Evolutionary conservation across 2,329 filamentous ascomycete genomes (phyloP), one percentile per base, ranked within the genome.

Genomic region (Erysiphe pulchra): DNA sequence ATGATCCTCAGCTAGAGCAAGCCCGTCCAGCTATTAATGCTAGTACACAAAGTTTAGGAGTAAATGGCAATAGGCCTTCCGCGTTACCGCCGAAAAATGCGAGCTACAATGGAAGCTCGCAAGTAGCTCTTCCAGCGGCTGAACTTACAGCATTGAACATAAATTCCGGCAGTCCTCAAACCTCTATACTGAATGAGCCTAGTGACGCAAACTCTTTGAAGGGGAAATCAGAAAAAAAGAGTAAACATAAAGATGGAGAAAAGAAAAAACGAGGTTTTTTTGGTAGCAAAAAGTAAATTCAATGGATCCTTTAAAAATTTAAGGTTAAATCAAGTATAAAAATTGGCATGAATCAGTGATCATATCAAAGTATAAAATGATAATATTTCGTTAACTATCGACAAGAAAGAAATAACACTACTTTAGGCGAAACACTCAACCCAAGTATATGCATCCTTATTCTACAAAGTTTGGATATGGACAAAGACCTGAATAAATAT

Each of bases 231-330:
- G 60, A 63, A 45, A 62, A 63, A 51, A 66, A 70, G 51, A 74
- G 73, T 61, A 75, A 75, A 64, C 40, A 51, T 41, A 50, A 52
- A 41, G 50, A 48, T 24, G 47, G 50, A 53, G 65, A 70, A 53
- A 77, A 77, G 62, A 76, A 75, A 65, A 70, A 65, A 56, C 63
- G 70, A 45, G 69, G 70, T 48, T 69, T 73, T 50, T 61, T 74
- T 47, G 66, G 69, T 28, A 65, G 72, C 53, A 75, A 74, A 61
- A 78, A 79, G 46, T 53, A 44, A 46, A 20, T 20, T 34, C 10
- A 12, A 24, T 24, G 20, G 20, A 24, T 24, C 20, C 20, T 24
- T 24, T 24, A 6, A 24, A 24, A 3, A 3, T 24, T 6, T 24
- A 24, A 24, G 20, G 20, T 24, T 24, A n/a, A 24, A 24, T 24